Evolutionary conservation across 2,329 filamentous ascomycete genomes (phyloP).

Genomic region (Paraconiothyrium sp.): DNA sequence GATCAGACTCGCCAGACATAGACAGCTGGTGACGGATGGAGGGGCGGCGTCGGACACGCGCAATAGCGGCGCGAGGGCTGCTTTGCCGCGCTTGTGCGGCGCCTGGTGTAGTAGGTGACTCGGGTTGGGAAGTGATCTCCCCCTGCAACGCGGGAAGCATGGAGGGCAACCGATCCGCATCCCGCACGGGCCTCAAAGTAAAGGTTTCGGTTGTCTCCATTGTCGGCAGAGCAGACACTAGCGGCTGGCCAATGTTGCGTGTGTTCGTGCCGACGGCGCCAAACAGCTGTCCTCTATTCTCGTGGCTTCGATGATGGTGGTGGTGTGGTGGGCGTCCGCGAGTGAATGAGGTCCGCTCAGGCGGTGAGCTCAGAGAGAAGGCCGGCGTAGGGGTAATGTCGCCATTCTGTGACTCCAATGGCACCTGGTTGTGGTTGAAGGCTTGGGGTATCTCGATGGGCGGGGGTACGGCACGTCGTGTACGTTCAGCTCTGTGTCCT

Average conservation of each 20-base stretch:
- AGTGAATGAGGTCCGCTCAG: slow-evolving; percentile 73
- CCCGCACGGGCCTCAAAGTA: slow-evolving; percentile 78
- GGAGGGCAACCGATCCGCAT: slow-evolving; percentile 86
- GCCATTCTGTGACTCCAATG: slow-evolving; percentile 61
- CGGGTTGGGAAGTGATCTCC: slow-evolving; percentile 84
- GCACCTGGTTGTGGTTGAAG: slow-evolving; percentile 56
- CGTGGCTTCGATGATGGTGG: slow-evolving; percentile 58
- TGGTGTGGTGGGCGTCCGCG: slow-evolving; percentile 64
- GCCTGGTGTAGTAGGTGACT: slow-evolving; percentile 64
- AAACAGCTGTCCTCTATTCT: slow-evolving; percentile 51
- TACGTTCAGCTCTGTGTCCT: slow-evolving; percentile 55
- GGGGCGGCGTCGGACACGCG: slow-evolving; percentile 72
- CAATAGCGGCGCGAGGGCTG: slow-evolving; percentile 57
- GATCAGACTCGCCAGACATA: slow-evolving; percentile 81
- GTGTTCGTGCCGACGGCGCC: slow-evolving; percentile 34
- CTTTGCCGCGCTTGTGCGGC: slow-evolving; percentile 43
- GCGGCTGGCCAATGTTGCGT: slow-evolving; percentile 68
- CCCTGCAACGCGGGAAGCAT: slow-evolving; percentile 77
- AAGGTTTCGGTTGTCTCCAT: slow-evolving; percentile 78
- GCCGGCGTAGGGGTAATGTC: slow-evolving; percentile 71
- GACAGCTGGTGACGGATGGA: slow-evolving; percentile 92
- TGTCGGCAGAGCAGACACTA: slow-evolving; percentile 72
- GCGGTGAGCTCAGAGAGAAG: slow-evolving; percentile 74
- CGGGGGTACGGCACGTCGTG: slow-evolving; percentile 80
- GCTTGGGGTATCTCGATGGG: slow-evolving; percentile 79